Evolutionary conservation across 768 basidiomycete species (phyloP).

Genomic region (Xanthoconium stramineum): DNA sequence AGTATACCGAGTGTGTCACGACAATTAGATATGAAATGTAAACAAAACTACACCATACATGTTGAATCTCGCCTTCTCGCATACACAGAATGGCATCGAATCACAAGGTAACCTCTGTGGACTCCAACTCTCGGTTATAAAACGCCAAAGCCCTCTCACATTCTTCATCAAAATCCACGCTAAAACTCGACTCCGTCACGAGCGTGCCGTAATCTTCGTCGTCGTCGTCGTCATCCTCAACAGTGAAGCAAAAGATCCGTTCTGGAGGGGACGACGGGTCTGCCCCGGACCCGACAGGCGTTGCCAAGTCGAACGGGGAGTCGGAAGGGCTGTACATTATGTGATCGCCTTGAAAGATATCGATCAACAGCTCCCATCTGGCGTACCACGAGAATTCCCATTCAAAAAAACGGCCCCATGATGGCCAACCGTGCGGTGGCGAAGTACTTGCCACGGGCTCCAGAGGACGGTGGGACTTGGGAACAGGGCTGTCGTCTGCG

Average conservation of each 20-base stretch:
- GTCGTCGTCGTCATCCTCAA: conserved; percentile 22
- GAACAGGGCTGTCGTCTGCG: conserved; percentile 37
- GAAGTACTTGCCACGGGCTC: conserved; percentile 5
- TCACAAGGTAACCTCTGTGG: neutral
- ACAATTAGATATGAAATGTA: conserved; percentile 16
- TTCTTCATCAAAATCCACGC: conserved; percentile 22
- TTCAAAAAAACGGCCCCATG: conserved; percentile 15
- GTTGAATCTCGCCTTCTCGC: neutral
- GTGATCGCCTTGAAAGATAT: conserved; percentile 36
- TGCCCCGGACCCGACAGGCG: neutral
- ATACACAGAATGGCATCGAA: neutral
- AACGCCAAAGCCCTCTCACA: conserved; percentile 27
- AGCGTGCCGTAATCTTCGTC: conserved; percentile 29
- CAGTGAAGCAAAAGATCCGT: conserved; percentile 21
- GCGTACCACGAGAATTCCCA: conserved; percentile 53
- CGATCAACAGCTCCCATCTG: conserved; percentile 51
- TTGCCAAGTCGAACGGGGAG: neutral
- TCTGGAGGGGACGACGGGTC: neutral
- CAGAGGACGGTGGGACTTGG: neutral
- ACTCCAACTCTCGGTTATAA: conserved; percentile 14
- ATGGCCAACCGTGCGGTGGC: conserved; percentile 3
- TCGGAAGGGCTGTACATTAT: conserved; percentile 11
- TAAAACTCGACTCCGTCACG: conserved; percentile 16
- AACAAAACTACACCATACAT: conserved; percentile 20
- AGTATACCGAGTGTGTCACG: conserved; percentile 3